These are phyloP conservation scores for Auricularia sp. DNA, from an alignment of 768 basidiomycete genomes.

Conservation along the genomic window DNA sequence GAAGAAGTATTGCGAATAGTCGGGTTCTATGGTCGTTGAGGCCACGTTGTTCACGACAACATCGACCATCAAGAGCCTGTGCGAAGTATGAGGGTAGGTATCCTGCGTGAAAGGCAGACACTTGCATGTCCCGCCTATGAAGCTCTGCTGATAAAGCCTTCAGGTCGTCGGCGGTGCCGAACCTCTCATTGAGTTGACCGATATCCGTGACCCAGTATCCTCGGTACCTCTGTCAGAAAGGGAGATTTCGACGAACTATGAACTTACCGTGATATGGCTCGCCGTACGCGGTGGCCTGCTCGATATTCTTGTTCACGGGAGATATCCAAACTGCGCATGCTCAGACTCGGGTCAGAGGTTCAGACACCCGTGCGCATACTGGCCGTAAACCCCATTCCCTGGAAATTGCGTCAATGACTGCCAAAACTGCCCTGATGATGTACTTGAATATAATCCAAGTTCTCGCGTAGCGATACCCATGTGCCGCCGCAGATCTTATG, in stretches of 20 bases:
- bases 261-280: conserved; percentile 59
- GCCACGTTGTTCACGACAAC: conserved; percentile 83
- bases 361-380: background rate
- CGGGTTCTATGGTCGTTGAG: conserved; percentile 49
- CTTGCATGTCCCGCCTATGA: conserved; percentile 60
- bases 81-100: background rate
- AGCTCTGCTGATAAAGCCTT: conserved; percentile 54
- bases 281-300: conserved; percentile 66
- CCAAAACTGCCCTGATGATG: background rate
- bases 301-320: conserved; percentile 68
- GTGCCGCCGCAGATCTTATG: conserved; percentile 81
- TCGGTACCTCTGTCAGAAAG: background rate
- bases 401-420: background rate
- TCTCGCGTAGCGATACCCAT: conserved; percentile 58
- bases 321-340: conserved; percentile 61
- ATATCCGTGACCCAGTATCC: conserved; percentile 73
- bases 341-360: background rate
- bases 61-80: conserved; percentile 74
- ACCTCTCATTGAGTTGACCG: conserved; percentile 52
- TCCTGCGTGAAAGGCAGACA: background rate
- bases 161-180: conserved; percentile 65
- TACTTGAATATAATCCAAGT: conserved; percentile 76
- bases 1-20: conserved; percentile 59
- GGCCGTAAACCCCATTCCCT: conserved; percentile 10
- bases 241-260: background rate